Percentiles rank a stretch among this genome's conserved stretches.
phyloP scores from a whole-genome alignment of 2,329 filamentous ascomycete genomes.

The Aureobasidium sp. region DNA sequence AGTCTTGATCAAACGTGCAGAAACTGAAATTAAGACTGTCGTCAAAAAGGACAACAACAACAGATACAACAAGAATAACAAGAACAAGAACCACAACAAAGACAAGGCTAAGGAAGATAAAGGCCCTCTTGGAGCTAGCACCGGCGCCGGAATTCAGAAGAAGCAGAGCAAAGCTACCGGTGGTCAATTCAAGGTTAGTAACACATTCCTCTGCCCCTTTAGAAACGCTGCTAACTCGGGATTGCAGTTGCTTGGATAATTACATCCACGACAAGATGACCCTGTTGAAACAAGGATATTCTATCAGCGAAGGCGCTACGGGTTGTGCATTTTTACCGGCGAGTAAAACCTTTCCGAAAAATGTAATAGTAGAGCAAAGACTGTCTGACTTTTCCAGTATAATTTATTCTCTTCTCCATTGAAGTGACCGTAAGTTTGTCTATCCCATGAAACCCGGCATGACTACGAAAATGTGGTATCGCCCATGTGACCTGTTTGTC shows the following conservation, averaged over 20 bases:
- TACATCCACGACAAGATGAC: neutral
- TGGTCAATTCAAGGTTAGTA: conserved; percentile 17
- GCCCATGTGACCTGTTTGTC: too few relatives aligned
- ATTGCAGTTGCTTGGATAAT: conserved; percentile 14
- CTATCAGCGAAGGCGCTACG: conserved; percentile 9
- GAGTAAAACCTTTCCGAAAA: conserved; percentile 2
- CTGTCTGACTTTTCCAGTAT: neutral
- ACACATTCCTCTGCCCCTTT: neutral
- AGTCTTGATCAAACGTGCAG: conserved; percentile 68
- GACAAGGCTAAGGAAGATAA: conserved; percentile 38
- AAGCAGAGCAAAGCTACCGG: conserved; percentile 29
- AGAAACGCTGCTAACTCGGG: neutral
- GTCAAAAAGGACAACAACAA: conserved; percentile 42
- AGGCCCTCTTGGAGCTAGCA: conserved; percentile 31
- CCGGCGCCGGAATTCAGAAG: conserved; percentile 33
- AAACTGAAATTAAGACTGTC: conserved; percentile 79
- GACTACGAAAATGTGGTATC: too few relatives aligned
- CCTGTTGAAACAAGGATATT: neutral
- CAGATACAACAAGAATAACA: conserved; percentile 47
- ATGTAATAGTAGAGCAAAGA: neutral
- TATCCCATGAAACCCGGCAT: neutral
- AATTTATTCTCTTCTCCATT: neutral
- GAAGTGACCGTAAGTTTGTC: neutral
- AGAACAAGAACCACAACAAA: conserved; percentile 35
- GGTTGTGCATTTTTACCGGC: conserved; percentile 1